Percentiles rank a stretch among this genome's conserved stretches.
Conservation (phyloP, 2,329 filamentous ascomycete genomes). For the Stylonectria norvegica region DNA sequence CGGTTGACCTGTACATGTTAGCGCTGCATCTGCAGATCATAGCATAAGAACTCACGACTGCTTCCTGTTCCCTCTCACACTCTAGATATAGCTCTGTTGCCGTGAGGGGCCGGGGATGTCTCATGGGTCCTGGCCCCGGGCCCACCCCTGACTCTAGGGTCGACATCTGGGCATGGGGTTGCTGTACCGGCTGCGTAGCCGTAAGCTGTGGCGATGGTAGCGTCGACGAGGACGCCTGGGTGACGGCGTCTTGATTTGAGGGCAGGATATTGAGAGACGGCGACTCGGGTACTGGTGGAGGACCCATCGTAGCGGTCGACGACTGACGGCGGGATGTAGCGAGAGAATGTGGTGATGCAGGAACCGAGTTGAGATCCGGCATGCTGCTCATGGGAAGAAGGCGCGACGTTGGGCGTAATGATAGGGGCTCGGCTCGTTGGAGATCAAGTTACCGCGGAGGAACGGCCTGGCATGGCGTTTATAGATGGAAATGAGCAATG, state of each 20-base stretch:
- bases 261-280: conserved; percentile 55
- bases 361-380: conserved; percentile 56
- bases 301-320: conserved; percentile 42
- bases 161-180: conserved; percentile 29
- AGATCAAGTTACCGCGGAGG: no score
- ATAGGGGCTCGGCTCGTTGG: neutral
- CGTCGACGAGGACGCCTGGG: conserved; percentile 36
- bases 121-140: conserved; percentile 66
- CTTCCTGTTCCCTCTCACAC: conserved; percentile 93
- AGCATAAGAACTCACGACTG: conserved; percentile 59
- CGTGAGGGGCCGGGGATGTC: conserved; percentile 84
- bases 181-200: conserved; percentile 30
- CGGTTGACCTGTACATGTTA: conserved; percentile 71
- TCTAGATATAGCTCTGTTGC: conserved; percentile 84
- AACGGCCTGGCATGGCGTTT: no score
- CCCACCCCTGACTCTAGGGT: conserved; percentile 42
- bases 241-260: conserved; percentile 51
- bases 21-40: neutral
- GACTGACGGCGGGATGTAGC: conserved; percentile 44
- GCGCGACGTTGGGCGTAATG: neutral
- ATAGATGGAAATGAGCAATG: no score
- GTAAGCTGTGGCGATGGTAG: conserved; percentile 28
- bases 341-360: conserved; percentile 46
- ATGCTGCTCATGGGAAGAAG: conserved; percentile 30
- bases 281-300: conserved; percentile 36